phyloP scores from a whole-genome alignment of 2,329 filamentous ascomycete species.

The Drechslerella coelobrocha region DNA sequence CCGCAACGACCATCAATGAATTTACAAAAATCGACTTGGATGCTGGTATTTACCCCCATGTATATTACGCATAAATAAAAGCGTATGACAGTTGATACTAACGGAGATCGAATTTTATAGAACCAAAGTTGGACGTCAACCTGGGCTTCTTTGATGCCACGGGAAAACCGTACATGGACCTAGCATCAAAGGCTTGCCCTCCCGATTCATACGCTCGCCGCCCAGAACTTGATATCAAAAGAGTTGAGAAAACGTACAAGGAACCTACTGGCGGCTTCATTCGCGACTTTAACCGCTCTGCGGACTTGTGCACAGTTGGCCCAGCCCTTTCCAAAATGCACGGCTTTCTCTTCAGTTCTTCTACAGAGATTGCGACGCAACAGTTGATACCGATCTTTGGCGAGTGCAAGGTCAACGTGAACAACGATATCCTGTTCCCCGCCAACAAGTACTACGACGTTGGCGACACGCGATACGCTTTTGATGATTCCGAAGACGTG shows the following conservation, averaged over 20 bases:
- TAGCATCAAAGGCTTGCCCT: constrained; percentile 66
- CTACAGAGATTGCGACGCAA: constrained; percentile 66
- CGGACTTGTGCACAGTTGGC: constrained; percentile 71
- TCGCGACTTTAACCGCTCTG: constrained; percentile 68
- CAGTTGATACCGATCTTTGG: constrained; percentile 71
- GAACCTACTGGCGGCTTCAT: constrained; percentile 66
- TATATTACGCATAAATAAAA: constrained; percentile 51
- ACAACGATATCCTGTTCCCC: constrained; percentile 72
- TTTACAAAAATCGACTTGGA: constrained; percentile 52
- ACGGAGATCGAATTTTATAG: too few relatives aligned
- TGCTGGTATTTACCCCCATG: constrained; percentile 11
- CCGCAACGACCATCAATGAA: constrained; percentile 56
- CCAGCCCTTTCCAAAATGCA: constrained; percentile 69
- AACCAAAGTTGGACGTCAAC: constrained; percentile 6
- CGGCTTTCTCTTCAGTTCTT: constrained; percentile 69
- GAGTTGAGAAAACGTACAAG: constrained; percentile 63
- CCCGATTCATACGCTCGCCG: constrained; percentile 67
- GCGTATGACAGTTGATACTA: constrained; percentile 23
- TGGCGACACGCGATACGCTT: constrained; percentile 66
- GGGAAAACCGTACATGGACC: constrained; percentile 67
- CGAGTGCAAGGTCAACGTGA: constrained; percentile 72
- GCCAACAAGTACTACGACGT: constrained; percentile 71
- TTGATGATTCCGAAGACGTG: constrained; percentile 65
- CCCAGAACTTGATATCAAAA: constrained; percentile 59
- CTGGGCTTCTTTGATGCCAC: constrained; percentile 60